Evolutionary conservation across 441 rosid genomes (phyloP), one percentile per base, ranked within the genome.

Genomic region (Daphne laureola): DNA sequence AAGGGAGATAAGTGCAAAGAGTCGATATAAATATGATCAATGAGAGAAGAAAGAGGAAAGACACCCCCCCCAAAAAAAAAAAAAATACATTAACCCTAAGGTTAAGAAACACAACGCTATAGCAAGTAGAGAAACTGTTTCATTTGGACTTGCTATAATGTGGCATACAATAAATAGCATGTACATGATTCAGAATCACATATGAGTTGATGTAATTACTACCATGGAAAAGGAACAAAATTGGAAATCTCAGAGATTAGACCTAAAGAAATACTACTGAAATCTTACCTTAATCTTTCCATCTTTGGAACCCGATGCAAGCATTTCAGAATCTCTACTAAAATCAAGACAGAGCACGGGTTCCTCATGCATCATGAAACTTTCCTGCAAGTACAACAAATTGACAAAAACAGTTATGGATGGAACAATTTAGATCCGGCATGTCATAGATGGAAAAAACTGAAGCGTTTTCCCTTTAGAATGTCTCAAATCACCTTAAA

Each of bases 361-460:
- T 61, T 91, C 96, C 62, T 95, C 98, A 64, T 95, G 99, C 98
- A 91, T 88, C 98, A 95, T 95, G 77, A 91, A 91, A 59, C 89
- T 83, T 79, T 95, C 98, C 99, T 91, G 89, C 38, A 31, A 31
- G 11, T 31, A 31, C 8, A 31, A 31, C 7, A 31, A 9, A 31
- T 0, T 6, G 38, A 31, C 11, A 31, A 9, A 5, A 7, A 5
- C 1, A 31, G 11, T 5, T 31, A 31, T 8, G 38, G 11, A 31
- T 31, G 38, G 2, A 31, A 9, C 38, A 31, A 7, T 31, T 31
- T 11, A 31, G 1, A 31, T 61, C 69, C 14, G 52, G 25, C 4
- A 51, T 49, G 53, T 64, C 46, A 68, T 54, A 12, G 66, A 46
- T 55, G 47, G 53, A 58, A 45, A 54, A 53, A 42, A 14, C 50